phyloP scores from a whole-genome alignment of 2,329 filamentous ascomycete species.

The Grosmannia penicillata region DNA sequence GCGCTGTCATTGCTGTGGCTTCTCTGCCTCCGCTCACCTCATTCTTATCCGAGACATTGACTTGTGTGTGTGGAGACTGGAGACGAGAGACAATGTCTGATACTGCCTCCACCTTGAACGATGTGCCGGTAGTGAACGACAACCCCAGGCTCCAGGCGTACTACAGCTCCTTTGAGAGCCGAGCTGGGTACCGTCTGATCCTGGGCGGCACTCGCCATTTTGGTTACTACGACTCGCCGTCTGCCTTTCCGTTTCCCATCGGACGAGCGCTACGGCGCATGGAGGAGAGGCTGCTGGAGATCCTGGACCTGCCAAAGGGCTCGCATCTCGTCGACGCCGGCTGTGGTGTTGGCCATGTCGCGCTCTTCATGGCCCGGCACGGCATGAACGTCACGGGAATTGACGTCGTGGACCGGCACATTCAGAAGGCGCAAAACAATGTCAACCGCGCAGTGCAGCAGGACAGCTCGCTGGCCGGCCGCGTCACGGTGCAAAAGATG shows the following conservation, averaged over 20 bases:
- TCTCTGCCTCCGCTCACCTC: no score
- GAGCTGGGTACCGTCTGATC: constrained; percentile 25
- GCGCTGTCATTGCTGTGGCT: no score
- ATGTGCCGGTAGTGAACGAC: constrained; percentile 17
- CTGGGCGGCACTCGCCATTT: constrained; percentile 35
- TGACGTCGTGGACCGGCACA: constrained; percentile 32
- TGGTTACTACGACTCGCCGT: constrained; percentile 30
- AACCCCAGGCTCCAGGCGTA: constrained; percentile 27
- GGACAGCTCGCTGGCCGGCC: constrained; percentile 17
- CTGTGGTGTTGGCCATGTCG: constrained; percentile 33
- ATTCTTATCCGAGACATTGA: no score
- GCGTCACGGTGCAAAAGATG: constrained; percentile 24
- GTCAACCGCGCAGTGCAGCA: no score
- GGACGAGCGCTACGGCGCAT: constrained; percentile 25
- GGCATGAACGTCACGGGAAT: constrained; percentile 28
- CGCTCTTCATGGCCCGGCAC: constrained; percentile 27
- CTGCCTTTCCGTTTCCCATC: constrained; percentile 33
- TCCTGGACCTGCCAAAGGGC: constrained; percentile 21
- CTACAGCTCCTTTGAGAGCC: constrained; percentile 29
- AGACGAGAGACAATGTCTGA: background rate
- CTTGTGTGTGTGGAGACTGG: no score
- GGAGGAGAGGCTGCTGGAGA: constrained; percentile 30
- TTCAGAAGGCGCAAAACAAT: constrained; percentile 27
- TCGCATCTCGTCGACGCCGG: constrained; percentile 35
- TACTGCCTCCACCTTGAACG: background rate